These are phyloP conservation scores for Houttuynia cordata DNA, from an alignment of 164 flowering plant genomes.

Conservation along the genomic window DNA sequence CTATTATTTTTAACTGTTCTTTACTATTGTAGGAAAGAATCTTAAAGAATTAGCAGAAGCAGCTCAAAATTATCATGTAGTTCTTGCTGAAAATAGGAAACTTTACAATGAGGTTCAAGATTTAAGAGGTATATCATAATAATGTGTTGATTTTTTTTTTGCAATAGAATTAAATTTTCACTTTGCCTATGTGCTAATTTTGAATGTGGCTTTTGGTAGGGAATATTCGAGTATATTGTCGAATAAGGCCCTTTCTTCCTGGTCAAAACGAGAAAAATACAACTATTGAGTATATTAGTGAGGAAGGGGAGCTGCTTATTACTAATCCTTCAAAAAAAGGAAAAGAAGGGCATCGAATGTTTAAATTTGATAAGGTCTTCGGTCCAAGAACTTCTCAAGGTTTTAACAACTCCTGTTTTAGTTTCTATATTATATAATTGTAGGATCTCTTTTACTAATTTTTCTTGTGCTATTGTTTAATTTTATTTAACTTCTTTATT, in stretches of 20 bases:
- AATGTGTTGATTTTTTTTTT: no score
- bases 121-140: constrained; percentile 51
- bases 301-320: constrained; percentile 79
- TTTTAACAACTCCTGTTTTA: constrained; percentile 7
- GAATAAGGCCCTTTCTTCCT: constrained; percentile 81
- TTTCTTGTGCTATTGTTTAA: no score
- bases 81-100: constrained; percentile 79
- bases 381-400: constrained; percentile 80
- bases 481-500: no score
- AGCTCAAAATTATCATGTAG: constrained; percentile 70
- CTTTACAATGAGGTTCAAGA: constrained; percentile 95
- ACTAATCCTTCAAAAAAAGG: constrained; percentile 73
- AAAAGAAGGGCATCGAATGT: constrained; percentile 61
- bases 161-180: no score
- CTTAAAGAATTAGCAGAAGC: constrained; percentile 63
- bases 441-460: no score
- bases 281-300: constrained; percentile 72
- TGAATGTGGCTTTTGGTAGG: constrained; percentile 27
- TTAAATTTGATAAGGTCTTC: constrained; percentile 87
- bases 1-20: neutral
- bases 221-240: constrained; percentile 90
- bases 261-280: constrained; percentile 69
- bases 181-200: no score
- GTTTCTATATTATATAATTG: no score
- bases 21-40: constrained; percentile 35